A percentile compares a stretch with the other conserved stretches of the same genome.
phyloP scores from a whole-genome alignment of 2,329 filamentous ascomycete genomes.

The Chaetomiaceae sp. region DNA sequence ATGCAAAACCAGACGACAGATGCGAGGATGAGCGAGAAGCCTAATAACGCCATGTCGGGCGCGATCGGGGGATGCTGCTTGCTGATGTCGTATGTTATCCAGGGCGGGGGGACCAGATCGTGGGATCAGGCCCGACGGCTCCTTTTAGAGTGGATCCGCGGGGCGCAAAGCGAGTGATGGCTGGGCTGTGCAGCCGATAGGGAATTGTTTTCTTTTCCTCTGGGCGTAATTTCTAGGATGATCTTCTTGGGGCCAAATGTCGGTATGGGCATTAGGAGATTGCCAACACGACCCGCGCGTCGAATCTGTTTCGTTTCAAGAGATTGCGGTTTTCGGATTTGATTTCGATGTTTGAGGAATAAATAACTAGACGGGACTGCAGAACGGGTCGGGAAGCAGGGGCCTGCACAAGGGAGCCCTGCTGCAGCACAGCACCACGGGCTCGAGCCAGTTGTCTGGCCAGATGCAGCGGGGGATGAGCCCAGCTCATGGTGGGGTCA shows the following conservation, averaged over 20 bases:
- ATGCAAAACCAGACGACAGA: conserved; percentile 56
- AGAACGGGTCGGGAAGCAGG: not conserved
- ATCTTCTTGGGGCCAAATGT: too few species aligned
- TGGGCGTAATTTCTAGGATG: too few species aligned
- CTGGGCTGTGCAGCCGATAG: too few species aligned
- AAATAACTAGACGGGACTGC: not conserved
- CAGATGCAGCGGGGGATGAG: conserved; percentile 6
- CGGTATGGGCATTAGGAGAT: not conserved
- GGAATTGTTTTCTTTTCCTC: too few species aligned
- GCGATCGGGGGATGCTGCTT: conserved; percentile 14
- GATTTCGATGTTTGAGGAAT: not conserved
- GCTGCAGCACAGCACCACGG: not conserved
- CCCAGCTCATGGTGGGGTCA: conserved; percentile 18
- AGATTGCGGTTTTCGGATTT: conserved; percentile 7
- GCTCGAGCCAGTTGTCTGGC: conserved; percentile 15
- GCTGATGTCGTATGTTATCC: conserved; percentile 20
- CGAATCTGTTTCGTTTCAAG: not conserved
- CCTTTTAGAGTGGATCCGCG: not conserved
- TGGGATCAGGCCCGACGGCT: not conserved
- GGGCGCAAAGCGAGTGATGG: too few species aligned
- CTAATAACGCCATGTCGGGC: conserved; percentile 51
- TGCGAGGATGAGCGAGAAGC: conserved; percentile 58
- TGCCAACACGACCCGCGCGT: not conserved
- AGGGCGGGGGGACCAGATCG: not conserved
- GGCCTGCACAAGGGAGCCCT: not conserved